Conservation (phyloP, 805 yeast genomes). For the Metschnikowia lachancei region DNA sequence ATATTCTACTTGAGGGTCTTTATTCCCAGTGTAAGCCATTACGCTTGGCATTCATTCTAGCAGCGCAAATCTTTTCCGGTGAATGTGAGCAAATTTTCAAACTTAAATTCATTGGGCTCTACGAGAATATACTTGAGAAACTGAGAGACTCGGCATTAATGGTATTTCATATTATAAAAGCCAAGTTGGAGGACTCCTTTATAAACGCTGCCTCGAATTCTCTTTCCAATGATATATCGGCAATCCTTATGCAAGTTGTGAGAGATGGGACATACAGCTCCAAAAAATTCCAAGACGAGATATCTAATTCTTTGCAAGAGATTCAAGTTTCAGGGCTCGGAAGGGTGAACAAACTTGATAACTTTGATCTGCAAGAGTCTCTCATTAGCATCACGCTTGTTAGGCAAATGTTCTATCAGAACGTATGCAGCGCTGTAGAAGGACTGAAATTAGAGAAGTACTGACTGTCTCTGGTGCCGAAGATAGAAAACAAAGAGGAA, state of each 20-base stretch:
- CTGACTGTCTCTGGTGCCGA: background rate
- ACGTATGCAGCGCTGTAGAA: slow-evolving; percentile 37
- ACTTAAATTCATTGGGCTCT: slow-evolving; percentile 30
- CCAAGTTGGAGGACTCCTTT: slow-evolving; percentile 27
- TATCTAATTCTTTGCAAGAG: background rate
- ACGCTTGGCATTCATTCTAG: slow-evolving; percentile 26
- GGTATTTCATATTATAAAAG: slow-evolving; percentile 33
- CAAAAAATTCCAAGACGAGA: slow-evolving; percentile 1
- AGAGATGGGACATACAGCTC: slow-evolving; percentile 16
- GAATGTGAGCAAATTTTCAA: slow-evolving; percentile 30
- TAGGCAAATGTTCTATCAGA: slow-evolving; percentile 33
- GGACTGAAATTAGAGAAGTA: slow-evolving; percentile 34
- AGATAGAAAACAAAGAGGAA: background rate
- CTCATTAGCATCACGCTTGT: slow-evolving; percentile 9
- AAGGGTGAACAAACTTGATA: background rate
- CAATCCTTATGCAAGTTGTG: slow-evolving; percentile 24
- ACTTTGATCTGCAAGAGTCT: slow-evolving; percentile 1
- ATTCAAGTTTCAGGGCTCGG: background rate
- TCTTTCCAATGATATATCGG: slow-evolving; percentile 27
- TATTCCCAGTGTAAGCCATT: slow-evolving; percentile 20
- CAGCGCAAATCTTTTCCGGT: slow-evolving; percentile 30
- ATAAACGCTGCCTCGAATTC: slow-evolving; percentile 29
- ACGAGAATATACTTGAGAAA: slow-evolving; percentile 25
- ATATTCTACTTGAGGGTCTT: slow-evolving; percentile 27
- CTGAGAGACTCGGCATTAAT: slow-evolving; percentile 23